Evolutionary conservation across 1,284 basidiomycete genomes (phyloP).

Genomic region (Golubevia sp.): DNA sequence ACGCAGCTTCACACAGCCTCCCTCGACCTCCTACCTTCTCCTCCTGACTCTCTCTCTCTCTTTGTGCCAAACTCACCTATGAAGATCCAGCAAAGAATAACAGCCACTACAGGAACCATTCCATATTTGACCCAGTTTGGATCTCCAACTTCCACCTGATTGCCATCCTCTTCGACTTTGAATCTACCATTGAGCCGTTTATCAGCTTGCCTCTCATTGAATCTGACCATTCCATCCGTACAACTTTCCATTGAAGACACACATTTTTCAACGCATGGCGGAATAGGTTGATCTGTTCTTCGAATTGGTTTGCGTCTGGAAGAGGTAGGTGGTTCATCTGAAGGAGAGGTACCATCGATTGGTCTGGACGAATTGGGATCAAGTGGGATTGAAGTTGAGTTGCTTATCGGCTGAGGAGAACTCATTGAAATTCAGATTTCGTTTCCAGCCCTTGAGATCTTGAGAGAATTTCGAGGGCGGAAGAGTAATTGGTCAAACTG

Average conservation of each 20-base stretch:
- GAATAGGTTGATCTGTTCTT: constrained; percentile 11
- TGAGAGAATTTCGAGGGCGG: too few species aligned
- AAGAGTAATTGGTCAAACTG: too few species aligned
- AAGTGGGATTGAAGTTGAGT: too few species aligned
- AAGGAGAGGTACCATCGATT: too few species aligned
- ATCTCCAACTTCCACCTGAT: constrained; percentile 17
- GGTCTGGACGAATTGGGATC: too few species aligned
- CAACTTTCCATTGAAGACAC: constrained; percentile 23
- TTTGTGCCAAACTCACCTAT: too few species aligned
- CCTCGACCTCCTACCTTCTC: too few species aligned
- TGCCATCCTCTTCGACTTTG: background rate
- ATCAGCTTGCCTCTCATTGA: constrained; percentile 27
- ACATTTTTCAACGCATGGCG: constrained; percentile 28
- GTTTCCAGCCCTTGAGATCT: too few species aligned
- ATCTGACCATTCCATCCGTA: constrained; percentile 19
- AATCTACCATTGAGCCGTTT: constrained; percentile 9
- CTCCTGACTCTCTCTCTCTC: background rate
- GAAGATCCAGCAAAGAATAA: constrained; percentile 46
- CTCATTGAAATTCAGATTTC: too few species aligned
- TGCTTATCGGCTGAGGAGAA: too few species aligned
- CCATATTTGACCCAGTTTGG: constrained; percentile 21
- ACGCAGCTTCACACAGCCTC: too few species aligned
- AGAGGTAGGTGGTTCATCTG: too few species aligned
- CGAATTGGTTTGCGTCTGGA: background rate
- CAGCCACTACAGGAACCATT: constrained; percentile 32